Evolutionary conservation across 83 land plant species (phyloP).

Genomic region (Diphasiastrum complanatum): DNA sequence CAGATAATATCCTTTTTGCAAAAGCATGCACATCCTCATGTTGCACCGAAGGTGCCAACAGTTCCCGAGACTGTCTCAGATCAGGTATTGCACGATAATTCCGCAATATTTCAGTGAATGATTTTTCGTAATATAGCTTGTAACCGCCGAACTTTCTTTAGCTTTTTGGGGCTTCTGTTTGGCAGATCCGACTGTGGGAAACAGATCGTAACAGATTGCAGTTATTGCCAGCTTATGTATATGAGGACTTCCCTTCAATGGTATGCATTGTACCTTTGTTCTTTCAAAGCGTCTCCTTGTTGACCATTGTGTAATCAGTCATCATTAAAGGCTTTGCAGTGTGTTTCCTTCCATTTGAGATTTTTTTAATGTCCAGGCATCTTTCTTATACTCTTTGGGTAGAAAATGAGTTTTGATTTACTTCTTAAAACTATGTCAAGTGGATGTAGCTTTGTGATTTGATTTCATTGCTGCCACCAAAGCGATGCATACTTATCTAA

Average conservation of each 20-base stretch:
- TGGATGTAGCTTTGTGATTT: too few species aligned
- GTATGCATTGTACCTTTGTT: slow-evolving; percentile 2
- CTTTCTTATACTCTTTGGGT: too few species aligned
- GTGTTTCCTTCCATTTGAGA: background rate
- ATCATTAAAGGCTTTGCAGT: background rate
- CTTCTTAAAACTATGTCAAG: too few species aligned
- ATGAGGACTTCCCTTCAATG: slow-evolving; percentile 19
- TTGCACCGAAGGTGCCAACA: slow-evolving; percentile 66
- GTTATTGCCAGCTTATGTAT: slow-evolving; percentile 5
- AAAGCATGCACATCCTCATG: slow-evolving; percentile 95
- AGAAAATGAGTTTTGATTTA: too few species aligned
- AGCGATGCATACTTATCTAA: too few species aligned
- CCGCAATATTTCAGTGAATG: background rate
- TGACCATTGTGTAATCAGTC: background rate
- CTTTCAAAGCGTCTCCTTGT: background rate
- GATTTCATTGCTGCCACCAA: too few species aligned
- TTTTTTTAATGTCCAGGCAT: too few species aligned
- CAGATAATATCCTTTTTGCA: slow-evolving; percentile 86
- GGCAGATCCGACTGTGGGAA: slow-evolving; percentile 26
- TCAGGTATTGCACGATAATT: slow-evolving; percentile 43
- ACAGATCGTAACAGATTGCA: slow-evolving; percentile 14
- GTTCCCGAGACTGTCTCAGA: slow-evolving; percentile 98
- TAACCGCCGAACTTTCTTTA: background rate
- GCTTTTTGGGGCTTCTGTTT: background rate
- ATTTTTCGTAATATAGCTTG: background rate